Evolutionary conservation across 169 alveolate genomes (phyloP), one percentile per base, ranked within the genome.

Genomic region (Plasmodium malariae): DNA sequence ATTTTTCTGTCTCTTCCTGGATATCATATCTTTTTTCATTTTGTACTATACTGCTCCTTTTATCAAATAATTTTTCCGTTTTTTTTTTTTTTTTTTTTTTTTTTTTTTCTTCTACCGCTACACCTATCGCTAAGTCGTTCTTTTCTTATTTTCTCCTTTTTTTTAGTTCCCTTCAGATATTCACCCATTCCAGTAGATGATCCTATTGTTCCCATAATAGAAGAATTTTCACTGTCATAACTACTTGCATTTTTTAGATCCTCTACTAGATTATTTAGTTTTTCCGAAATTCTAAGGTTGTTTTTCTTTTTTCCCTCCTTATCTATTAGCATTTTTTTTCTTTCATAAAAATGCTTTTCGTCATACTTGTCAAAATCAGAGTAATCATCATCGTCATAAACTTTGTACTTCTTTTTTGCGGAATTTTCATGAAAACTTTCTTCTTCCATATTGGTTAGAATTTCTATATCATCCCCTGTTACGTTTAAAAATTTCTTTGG

Each of bases 341-440:
- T 83, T 60, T 68, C 71, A 67, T 83, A 67, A 68, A 83, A 83
- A 57, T 83, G 71, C 3, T 83, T 55, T 43, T 83, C 91, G 14
- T 83, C 91, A 36, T 83, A 83, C 14, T 49, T 83, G 59, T 83
- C 91, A 83, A 83, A 83, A 83, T 83, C 91, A 17, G 91, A 83
- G 19, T 57, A 17, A 48, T 74, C 40, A 34, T 76, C 76, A 43
- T 63, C 68, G 30, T 68, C 91, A 40, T 83, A 51, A 14, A 83
- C 65, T 67, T 83, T 83, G 49, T 49, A 67, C 12, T 48, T 59
- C 14, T 28, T 40, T 19, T 67, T 54, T 65, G 28, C 32, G 17
- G 19, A 72, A 24, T 51, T 17, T 7, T 49, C 43, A 19, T 49
- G 32, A 34, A 40, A 83, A 43, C 83, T 68, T 34, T 83, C 91